Percentiles rank a stretch among this genome's conserved stretches.
Evolutionary conservation across 2,329 filamentous ascomycete genomes (phyloP).

Genomic region (Fusarium tanahbumbuense): DNA sequence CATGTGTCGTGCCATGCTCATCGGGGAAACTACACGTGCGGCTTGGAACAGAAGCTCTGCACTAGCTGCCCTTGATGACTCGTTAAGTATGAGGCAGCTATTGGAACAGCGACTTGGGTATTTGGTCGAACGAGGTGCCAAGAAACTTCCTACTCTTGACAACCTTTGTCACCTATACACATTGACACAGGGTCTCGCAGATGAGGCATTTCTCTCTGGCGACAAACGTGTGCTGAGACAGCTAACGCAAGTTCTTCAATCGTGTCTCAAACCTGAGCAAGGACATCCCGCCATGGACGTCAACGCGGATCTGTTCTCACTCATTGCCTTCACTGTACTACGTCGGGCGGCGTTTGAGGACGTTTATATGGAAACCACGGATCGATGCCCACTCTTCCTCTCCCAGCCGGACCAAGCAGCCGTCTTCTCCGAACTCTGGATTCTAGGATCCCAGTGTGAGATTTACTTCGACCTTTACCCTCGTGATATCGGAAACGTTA

Average conservation of each 20-base stretch:
- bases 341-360: slow-evolving; percentile 34
- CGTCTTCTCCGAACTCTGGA: slow-evolving; percentile 39
- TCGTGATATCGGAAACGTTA: slow-evolving; percentile 27
- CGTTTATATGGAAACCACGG: slow-evolving; percentile 35
- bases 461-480: slow-evolving; percentile 36
- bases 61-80: background rate
- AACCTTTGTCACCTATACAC: background rate
- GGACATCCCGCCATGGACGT: slow-evolving; percentile 4
- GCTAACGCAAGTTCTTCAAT: background rate
- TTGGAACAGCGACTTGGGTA: background rate
- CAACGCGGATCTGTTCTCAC: slow-evolving; percentile 32
- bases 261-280: background rate
- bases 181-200: background rate
- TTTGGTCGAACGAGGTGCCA: background rate
- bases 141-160: background rate
- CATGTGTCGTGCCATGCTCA: slow-evolving; percentile 21
- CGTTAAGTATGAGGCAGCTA: background rate
- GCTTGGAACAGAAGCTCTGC: slow-evolving; percentile 3
- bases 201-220: background rate
- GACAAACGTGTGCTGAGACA: background rate
- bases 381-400: slow-evolving; percentile 35
- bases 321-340: slow-evolving; percentile 28
- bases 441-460: slow-evolving; percentile 36
- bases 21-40: background rate
- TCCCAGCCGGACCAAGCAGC: slow-evolving; percentile 36